These are phyloP conservation scores for Penicillium alfredii DNA, from an alignment of 495 filamentous ascomycete species.

Conservation along the genomic window DNA sequence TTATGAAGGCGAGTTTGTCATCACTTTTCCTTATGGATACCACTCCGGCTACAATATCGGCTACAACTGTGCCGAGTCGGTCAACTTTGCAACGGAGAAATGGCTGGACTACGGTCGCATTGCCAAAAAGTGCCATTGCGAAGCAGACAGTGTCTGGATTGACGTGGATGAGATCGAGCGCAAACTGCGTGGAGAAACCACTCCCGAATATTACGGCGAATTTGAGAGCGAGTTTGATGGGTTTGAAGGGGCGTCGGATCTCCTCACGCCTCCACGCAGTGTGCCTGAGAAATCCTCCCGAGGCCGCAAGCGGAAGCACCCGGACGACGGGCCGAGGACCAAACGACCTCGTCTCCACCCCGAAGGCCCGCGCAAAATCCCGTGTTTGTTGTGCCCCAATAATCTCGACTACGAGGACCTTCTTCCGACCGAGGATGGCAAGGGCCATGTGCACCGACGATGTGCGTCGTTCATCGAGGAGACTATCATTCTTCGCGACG, in stretches of 20 bases:
- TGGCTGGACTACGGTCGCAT: constrained; percentile 94
- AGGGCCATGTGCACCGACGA: constrained; percentile 73
- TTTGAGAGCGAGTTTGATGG: constrained; percentile 60
- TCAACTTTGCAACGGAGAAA: constrained; percentile 93
- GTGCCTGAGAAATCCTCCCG: constrained; percentile 58
- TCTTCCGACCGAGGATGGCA: constrained; percentile 79
- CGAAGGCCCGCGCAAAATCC: constrained; percentile 65
- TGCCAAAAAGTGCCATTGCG: constrained; percentile 96
- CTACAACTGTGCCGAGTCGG: constrained; percentile 98
- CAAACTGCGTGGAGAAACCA: constrained; percentile 85
- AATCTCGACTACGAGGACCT: constrained; percentile 80
- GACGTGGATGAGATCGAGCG: constrained; percentile 93
- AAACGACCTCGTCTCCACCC: constrained; percentile 69
- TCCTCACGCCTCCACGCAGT: constrained; percentile 76
- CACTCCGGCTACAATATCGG: constrained; percentile 97
- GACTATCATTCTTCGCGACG: constrained; percentile 71
- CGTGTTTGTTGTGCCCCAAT: constrained; percentile 94
- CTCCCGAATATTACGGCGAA: constrained; percentile 78
- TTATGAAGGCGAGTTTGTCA: constrained; percentile 95
- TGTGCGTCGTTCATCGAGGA: constrained; percentile 90
- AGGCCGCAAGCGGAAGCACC: constrained; percentile 57
- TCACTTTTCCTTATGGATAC: constrained; percentile 97
- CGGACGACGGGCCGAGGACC: constrained; percentile 53
- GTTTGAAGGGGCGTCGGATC: constrained; percentile 54
- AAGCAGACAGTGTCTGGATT: constrained; percentile 96